These are phyloP conservation scores for Amaranthus cruentus DNA, from an alignment of 148 eudicot species.

Conservation along the genomic window DNA sequence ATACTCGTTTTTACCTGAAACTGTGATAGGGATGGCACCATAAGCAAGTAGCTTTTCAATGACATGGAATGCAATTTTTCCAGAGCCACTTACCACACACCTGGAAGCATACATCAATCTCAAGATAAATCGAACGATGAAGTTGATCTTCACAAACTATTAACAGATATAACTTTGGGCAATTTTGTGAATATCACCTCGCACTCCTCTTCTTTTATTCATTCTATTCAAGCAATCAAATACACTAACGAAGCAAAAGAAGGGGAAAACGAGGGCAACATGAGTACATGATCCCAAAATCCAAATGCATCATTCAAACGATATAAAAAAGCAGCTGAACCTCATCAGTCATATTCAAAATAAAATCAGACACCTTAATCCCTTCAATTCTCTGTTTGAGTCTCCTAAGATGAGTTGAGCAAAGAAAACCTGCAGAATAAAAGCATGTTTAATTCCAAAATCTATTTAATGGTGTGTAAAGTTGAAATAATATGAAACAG, in stretches of 20 bases:
- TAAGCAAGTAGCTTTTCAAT: constrained; percentile 89
- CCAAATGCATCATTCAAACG: not conserved
- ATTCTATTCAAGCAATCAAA: not conserved
- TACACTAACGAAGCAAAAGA: not conserved
- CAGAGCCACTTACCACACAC: constrained; percentile 98
- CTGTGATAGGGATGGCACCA: constrained; percentile 88
- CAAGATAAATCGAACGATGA: not conserved
- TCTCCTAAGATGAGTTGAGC: constrained; percentile 86
- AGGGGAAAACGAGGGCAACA: no score
- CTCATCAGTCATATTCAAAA: constrained; percentile 7
- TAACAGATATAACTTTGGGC: not conserved
- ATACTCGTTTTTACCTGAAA: constrained; percentile 61
- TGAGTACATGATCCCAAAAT: not conserved
- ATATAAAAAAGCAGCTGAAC: not conserved
- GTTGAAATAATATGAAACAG: not conserved
- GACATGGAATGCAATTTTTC: constrained; percentile 97
- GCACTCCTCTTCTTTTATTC: not conserved
- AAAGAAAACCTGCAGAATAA: constrained; percentile 76
- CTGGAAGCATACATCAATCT: constrained; percentile 34
- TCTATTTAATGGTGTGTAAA: not conserved
- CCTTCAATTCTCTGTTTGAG: constrained; percentile 83
- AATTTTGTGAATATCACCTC: not conserved
- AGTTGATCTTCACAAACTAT: not conserved
- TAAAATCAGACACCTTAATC: constrained; percentile 59
- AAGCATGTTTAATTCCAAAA: constrained; percentile 18